Percentiles rank a stretch among this genome's conserved stretches.
Conservation (phyloP, 139 green algal species). For the Closterium sp. region DNA sequence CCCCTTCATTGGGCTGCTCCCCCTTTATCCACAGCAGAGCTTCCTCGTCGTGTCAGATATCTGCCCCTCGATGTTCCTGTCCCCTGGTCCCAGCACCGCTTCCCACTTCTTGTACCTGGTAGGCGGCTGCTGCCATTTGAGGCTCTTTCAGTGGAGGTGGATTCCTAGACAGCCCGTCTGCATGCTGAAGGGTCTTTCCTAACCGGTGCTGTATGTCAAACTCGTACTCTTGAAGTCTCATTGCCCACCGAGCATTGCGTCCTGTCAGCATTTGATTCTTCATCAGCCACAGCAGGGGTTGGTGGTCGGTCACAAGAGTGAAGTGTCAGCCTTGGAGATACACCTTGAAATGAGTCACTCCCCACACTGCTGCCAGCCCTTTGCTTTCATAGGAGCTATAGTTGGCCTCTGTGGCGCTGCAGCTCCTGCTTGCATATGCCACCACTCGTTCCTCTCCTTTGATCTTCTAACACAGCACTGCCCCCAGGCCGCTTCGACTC, state of each 20-base stretch:
- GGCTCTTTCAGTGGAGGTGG: not conserved
- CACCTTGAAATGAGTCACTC: not conserved
- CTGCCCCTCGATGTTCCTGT: not conserved
- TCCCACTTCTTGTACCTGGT: not conserved
- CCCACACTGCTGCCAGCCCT: too few species aligned
- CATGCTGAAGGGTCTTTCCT: not conserved
- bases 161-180: conserved; percentile 9
- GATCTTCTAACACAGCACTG: not conserved
- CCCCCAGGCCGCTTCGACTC: not conserved
- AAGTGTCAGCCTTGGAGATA: not conserved
- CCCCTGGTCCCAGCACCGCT: too few species aligned
- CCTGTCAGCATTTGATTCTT: not conserved
- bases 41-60: not conserved
- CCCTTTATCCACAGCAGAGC: not conserved
- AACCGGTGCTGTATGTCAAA: not conserved
- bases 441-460: too few species aligned
- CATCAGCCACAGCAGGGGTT: not conserved
- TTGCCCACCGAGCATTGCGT: not conserved
- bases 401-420: too few species aligned
- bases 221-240: not conserved
- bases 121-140: not conserved
- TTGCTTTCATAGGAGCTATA: too few species aligned
- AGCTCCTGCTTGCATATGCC: not conserved
- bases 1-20: not conserved
- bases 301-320: conserved; percentile 3